phyloP scores from a whole-genome alignment of 495 filamentous ascomycete species.

The Neurospora sp. region DNA sequence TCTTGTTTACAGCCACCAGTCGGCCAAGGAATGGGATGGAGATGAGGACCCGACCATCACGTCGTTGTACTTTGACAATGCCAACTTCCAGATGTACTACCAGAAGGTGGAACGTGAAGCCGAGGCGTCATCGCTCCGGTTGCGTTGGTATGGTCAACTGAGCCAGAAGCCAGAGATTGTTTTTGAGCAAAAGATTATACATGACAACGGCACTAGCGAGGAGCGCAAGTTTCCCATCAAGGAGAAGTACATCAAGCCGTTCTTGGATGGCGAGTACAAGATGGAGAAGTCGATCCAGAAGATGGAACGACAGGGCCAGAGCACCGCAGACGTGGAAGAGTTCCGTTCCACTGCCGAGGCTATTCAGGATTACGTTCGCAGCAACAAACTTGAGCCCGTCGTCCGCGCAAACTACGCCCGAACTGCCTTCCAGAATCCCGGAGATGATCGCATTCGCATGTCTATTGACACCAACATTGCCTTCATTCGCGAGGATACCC shows the following conservation, averaged over 20 bases:
- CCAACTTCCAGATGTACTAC: slow-evolving; percentile 73
- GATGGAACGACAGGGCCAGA: slow-evolving; percentile 57
- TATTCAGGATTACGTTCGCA: slow-evolving; percentile 70
- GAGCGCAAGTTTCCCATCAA: slow-evolving; percentile 79
- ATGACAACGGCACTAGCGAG: slow-evolving; percentile 60
- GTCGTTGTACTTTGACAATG: slow-evolving; percentile 89
- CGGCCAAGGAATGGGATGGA: slow-evolving; percentile 64
- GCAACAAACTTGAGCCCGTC: slow-evolving; percentile 70
- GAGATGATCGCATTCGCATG: slow-evolving; percentile 81
- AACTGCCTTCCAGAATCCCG: slow-evolving; percentile 93
- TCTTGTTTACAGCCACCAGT: slow-evolving; percentile 83
- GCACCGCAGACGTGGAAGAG: slow-evolving; percentile 50
- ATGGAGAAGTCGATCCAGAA: slow-evolving; percentile 86
- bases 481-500: slow-evolving; percentile 82
- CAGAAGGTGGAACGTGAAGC: slow-evolving; percentile 69
- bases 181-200: slow-evolving; percentile 80
- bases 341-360: slow-evolving; percentile 64
- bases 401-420: slow-evolving; percentile 88
- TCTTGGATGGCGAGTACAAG: slow-evolving; percentile 76
- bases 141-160: slow-evolving; percentile 89
- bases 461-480: slow-evolving; percentile 88
- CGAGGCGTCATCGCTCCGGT: slow-evolving; percentile 70
- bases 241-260: slow-evolving; percentile 84
- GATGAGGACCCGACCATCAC: slow-evolving; percentile 84
- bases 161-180: slow-evolving; percentile 64